These are phyloP conservation scores for Wickerhamiella hasegawae DNA, from an alignment of 805 yeast genomes.

Conservation along the genomic window DNA sequence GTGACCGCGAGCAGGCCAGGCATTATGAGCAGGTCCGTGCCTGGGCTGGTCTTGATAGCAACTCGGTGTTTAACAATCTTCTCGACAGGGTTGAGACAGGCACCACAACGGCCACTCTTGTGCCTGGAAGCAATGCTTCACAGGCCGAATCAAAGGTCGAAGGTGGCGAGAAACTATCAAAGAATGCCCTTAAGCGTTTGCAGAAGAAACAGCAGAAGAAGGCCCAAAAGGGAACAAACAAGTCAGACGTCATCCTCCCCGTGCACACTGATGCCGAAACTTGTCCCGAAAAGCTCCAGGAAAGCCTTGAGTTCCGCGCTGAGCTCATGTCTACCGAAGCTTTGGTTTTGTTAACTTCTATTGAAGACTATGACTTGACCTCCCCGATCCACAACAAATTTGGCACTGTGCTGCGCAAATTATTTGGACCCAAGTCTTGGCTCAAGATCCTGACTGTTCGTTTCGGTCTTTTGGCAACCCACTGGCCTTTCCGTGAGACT, in stretches of 20 bases:
- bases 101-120: no score
- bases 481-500: constrained; percentile 31
- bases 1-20: constrained; percentile 2
- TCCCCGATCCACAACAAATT: constrained; percentile 20
- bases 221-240: constrained; percentile 10
- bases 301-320: constrained; percentile 20
- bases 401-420: constrained; percentile 16
- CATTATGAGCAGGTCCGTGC: constrained; percentile 18
- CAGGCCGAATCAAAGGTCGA: not conserved
- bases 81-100: no score
- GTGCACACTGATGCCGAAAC: constrained; percentile 9
- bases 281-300: constrained; percentile 16
- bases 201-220: constrained; percentile 17
- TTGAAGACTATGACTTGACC: constrained; percentile 26
- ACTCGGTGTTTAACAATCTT: constrained; percentile 10
- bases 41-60: constrained; percentile 20
- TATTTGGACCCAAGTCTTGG: constrained; percentile 21
- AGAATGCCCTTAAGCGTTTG: constrained; percentile 19
- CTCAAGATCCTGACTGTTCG: constrained; percentile 24
- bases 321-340: constrained; percentile 28
- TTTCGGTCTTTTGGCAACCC: constrained; percentile 28
- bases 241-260: constrained; percentile 7
- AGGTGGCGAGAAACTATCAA: constrained; percentile 11
- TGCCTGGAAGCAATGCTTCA: not conserved
- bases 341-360: constrained; percentile 23